A percentile compares a stretch with the other conserved stretches of the same genome.
phyloP scores from a whole-genome alignment of 805 yeast species.

The Candida khao-thaluensis region DNA sequence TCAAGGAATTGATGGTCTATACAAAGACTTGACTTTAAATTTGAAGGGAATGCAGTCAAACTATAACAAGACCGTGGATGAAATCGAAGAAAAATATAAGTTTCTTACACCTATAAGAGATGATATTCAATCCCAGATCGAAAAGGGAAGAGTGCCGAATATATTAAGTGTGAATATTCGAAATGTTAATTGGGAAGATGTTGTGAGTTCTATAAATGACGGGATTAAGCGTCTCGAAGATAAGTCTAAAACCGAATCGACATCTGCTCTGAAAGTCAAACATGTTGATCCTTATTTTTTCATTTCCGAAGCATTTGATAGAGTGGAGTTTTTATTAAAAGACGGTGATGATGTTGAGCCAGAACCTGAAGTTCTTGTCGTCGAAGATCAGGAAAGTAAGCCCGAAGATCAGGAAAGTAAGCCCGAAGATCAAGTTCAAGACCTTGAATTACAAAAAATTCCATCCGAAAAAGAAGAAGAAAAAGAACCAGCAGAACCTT shows the following conservation, averaged over 20 bases:
- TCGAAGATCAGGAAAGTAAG: background rate
- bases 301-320: constrained; percentile 43
- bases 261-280: constrained; percentile 42
- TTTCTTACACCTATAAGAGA: constrained; percentile 32
- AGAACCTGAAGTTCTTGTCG: background rate
- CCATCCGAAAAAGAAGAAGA: background rate
- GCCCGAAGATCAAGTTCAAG: background rate
- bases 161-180: constrained; percentile 7
- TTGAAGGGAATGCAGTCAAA: background rate
- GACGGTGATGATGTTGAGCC: background rate
- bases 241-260: constrained; percentile 32
- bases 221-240: constrained; percentile 32
- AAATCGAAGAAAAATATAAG: constrained; percentile 13
- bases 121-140: constrained; percentile 11
- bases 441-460: background rate
- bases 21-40: background rate
- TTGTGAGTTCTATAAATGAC: constrained; percentile 31
- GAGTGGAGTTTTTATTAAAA: constrained; percentile 8
- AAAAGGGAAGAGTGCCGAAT: background rate
- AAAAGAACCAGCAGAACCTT: background rate
- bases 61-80: background rate
- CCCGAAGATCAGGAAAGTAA: background rate
- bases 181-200: constrained; percentile 24
- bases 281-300: constrained; percentile 52
- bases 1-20: background rate